These are phyloP conservation scores for Neonectria coccinea DNA, from an alignment of 2,329 filamentous ascomycete species.

Conservation along the genomic window DNA sequence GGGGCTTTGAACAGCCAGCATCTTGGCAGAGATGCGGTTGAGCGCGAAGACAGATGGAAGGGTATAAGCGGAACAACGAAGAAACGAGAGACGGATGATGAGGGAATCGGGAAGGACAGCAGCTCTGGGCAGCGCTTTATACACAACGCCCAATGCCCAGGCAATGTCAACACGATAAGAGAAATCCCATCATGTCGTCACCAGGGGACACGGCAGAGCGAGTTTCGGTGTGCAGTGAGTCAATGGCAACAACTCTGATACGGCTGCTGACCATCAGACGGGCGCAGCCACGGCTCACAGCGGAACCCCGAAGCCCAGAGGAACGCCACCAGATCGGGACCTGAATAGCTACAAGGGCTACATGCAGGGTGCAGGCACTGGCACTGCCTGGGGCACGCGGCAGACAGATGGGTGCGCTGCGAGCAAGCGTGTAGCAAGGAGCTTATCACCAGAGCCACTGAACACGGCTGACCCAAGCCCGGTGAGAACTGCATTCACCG, in stretches of 20 bases:
- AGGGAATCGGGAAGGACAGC: constrained; percentile 23
- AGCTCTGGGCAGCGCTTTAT: constrained; percentile 37
- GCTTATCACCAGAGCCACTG: constrained; percentile 35
- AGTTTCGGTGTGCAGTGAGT: constrained; percentile 26
- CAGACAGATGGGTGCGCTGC: constrained; percentile 25
- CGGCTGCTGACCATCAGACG: constrained; percentile 29
- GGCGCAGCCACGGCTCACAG: constrained; percentile 29
- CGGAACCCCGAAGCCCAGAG: constrained; percentile 24
- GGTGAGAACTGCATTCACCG: constrained; percentile 42
- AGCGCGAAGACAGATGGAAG: constrained; percentile 22
- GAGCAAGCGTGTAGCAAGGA: not conserved
- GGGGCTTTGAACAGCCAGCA: constrained; percentile 53
- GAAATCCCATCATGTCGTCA: constrained; percentile 27
- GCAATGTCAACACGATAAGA: constrained; percentile 22
- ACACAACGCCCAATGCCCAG: constrained; percentile 26
- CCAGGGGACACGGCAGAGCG: constrained; percentile 18
- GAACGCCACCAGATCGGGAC: constrained; percentile 43
- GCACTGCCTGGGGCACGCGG: constrained; percentile 25
- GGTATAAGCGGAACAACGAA: constrained; percentile 30
- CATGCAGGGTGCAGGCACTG: constrained; percentile 22
- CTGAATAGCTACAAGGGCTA: constrained; percentile 29
- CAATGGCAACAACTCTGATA: constrained; percentile 24
- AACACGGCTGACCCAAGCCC: constrained; percentile 31
- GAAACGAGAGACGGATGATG: constrained; percentile 22
- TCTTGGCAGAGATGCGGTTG: constrained; percentile 42